phyloP scores from a whole-genome alignment of 768 basidiomycete species.

The Leccinum uliginosum region DNA sequence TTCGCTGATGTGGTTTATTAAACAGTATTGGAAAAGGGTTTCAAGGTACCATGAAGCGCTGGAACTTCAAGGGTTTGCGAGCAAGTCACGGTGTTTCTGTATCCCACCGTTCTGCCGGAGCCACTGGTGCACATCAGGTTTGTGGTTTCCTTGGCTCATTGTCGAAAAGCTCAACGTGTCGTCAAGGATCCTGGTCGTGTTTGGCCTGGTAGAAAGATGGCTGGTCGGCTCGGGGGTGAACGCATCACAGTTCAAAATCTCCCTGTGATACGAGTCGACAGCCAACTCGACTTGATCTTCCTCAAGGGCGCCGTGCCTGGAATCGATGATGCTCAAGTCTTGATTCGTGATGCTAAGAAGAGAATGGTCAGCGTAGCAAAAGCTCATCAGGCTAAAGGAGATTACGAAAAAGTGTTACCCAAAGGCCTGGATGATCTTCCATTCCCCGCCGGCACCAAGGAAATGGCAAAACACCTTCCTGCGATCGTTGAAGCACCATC shows the following conservation, averaged over 20 bases:
- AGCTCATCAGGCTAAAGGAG: conserved; percentile 64
- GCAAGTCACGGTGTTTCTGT: conserved; percentile 96
- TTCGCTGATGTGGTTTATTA: conserved; percentile 7
- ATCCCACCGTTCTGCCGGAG: conserved; percentile 89
- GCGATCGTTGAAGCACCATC: conserved; percentile 67
- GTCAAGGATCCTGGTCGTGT: conserved; percentile 89
- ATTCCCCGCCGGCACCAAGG: conserved; percentile 85
- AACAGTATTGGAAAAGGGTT: conserved; percentile 94
- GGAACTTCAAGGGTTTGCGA: conserved; percentile 86
- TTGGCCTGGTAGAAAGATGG: conserved; percentile 98
- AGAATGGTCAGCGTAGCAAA: conserved; percentile 59
- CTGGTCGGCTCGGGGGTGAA: conserved; percentile 85
- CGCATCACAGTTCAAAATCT: conserved; percentile 86
- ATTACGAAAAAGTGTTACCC: conserved; percentile 74
- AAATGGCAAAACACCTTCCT: conserved; percentile 65
- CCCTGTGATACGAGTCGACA: conserved; percentile 84
- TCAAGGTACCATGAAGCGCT: conserved; percentile 95
- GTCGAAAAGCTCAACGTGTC: conserved; percentile 1
- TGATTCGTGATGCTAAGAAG: conserved; percentile 88
- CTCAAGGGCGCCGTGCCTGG: conserved; percentile 92
- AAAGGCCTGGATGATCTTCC: conserved; percentile 82
- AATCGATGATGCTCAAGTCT: conserved; percentile 79
- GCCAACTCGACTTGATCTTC: conserved; percentile 79
- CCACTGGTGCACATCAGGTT: conserved; percentile 94
- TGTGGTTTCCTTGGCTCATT: conserved; percentile 15